phyloP scores from a whole-genome alignment of 2,329 filamentous ascomycete genomes.

The Colletotrichum aenigma region DNA sequence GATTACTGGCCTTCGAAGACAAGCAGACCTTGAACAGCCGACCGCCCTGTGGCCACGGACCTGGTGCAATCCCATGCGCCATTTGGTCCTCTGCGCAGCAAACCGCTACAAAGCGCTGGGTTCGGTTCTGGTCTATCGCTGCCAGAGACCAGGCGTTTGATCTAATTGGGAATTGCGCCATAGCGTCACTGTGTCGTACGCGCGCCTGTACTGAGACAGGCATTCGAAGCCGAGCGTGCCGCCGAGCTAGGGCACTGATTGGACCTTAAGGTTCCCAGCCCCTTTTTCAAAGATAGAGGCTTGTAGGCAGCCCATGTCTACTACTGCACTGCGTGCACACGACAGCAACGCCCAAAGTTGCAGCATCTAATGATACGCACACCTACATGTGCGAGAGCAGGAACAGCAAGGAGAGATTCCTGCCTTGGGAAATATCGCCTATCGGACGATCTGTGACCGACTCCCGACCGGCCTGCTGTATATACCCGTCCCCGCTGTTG shows the following conservation, averaged over 20 bases:
- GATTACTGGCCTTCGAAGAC: not conserved
- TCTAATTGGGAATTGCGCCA: not conserved
- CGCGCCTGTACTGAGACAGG: not conserved
- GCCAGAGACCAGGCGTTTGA: not conserved
- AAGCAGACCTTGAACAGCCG: not conserved
- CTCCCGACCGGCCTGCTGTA: not conserved
- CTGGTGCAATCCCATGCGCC: not conserved
- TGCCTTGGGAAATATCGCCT: not conserved
- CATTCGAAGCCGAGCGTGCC: not conserved
- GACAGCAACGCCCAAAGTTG: not conserved
- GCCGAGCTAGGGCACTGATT: not conserved
- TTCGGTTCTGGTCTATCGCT: not conserved
- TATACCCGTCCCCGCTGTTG: constrained; percentile 3
- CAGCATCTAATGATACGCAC: not conserved
- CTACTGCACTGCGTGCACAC: not conserved
- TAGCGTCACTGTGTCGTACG: not conserved
- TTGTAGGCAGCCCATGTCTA: not conserved
- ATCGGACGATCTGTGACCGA: not conserved
- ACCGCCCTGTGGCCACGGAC: not conserved
- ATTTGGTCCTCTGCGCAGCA: not conserved
- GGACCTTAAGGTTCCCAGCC: not conserved
- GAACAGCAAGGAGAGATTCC: not conserved
- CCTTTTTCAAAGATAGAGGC: not conserved
- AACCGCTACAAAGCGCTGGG: not conserved
- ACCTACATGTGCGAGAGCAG: not conserved